Conservation (phyloP, 2,329 filamentous ascomycete species). For the Exophiala mesophila region DNA sequence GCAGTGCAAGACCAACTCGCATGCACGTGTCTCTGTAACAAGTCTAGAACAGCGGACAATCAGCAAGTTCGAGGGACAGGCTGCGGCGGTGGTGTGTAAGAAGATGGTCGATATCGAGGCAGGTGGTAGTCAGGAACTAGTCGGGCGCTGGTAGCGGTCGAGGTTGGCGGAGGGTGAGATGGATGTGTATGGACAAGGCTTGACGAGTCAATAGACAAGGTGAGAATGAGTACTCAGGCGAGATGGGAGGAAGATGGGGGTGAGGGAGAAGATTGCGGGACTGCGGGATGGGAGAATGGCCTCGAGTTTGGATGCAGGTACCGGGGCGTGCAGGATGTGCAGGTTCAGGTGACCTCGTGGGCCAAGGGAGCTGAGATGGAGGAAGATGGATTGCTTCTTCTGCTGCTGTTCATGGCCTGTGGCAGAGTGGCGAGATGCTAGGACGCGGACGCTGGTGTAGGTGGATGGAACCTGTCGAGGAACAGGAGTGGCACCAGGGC, state of each 20-base stretch:
- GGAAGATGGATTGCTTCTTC: constrained; percentile 23
- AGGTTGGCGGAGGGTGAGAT: too few species aligned
- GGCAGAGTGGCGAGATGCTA: constrained; percentile 5
- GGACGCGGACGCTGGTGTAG: not conserved
- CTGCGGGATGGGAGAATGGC: constrained; percentile 5
- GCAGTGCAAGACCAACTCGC: not conserved
- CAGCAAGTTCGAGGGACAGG: too few species aligned
- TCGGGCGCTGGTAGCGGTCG: too few species aligned
- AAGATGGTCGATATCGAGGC: too few species aligned
- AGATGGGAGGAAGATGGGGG: constrained; percentile 9
- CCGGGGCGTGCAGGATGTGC: constrained; percentile 10
- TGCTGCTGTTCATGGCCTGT: constrained; percentile 23
- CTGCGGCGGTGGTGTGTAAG: too few species aligned
- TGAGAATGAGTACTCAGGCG: constrained; percentile 5
- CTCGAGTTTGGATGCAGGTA: constrained; percentile 21
- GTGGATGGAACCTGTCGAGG: not conserved
- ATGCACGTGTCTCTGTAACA: not conserved
- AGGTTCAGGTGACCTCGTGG: constrained; percentile 22
- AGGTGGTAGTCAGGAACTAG: too few species aligned
- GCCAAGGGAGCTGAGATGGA: constrained; percentile 10
- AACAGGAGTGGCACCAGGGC: not conserved
- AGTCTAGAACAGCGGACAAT: not conserved
- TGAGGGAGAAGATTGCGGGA: constrained; percentile 8
- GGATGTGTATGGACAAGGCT: not conserved
- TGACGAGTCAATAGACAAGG: constrained; percentile 2